Conservation (phyloP, 805 yeast species). For the Blastobotrys muscicola region DNA sequence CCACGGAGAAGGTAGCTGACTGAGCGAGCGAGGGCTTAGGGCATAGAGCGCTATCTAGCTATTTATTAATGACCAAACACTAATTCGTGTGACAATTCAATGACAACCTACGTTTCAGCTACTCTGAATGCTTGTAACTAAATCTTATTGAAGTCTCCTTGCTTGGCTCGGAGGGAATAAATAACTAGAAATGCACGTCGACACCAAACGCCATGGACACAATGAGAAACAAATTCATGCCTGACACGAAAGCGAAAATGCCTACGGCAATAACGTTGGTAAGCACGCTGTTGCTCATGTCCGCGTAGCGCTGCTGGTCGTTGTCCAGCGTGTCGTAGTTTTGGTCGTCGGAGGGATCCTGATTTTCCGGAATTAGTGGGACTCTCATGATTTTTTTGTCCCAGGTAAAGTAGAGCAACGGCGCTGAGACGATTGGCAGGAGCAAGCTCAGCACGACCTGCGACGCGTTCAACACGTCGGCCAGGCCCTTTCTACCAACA, state of each 20-base stretch:
- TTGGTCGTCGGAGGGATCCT: background rate
- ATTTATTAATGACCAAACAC: too few relatives aligned
- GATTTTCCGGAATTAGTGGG: constrained; percentile 8
- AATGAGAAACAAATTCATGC: constrained; percentile 63
- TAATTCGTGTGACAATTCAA: too few relatives aligned
- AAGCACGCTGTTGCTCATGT: constrained; percentile 58
- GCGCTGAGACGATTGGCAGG: constrained; percentile 82
- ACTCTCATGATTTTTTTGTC: constrained; percentile 53
- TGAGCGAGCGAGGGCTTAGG: too few relatives aligned
- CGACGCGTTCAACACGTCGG: constrained; percentile 59
- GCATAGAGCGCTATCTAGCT: too few relatives aligned
- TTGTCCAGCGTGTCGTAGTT: background rate
- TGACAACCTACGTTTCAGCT: too few relatives aligned
- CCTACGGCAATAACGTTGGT: constrained; percentile 46
- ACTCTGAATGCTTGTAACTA: too few relatives aligned
- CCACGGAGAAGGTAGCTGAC: too few relatives aligned
- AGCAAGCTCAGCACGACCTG: constrained; percentile 78
- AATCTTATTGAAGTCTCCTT: too few relatives aligned
- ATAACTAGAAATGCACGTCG: constrained; percentile 38
- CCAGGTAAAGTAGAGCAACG: constrained; percentile 74
- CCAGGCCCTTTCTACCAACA: constrained; percentile 74
- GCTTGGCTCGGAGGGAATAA: too few relatives aligned
- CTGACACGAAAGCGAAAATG: constrained; percentile 64
- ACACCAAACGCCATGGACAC: constrained; percentile 40
- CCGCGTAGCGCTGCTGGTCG: constrained; percentile 29